These are phyloP conservation scores for Pseudopyrenochaeta lycopersici DNA, from an alignment of 2,329 filamentous ascomycete species.

Conservation along the genomic window DNA sequence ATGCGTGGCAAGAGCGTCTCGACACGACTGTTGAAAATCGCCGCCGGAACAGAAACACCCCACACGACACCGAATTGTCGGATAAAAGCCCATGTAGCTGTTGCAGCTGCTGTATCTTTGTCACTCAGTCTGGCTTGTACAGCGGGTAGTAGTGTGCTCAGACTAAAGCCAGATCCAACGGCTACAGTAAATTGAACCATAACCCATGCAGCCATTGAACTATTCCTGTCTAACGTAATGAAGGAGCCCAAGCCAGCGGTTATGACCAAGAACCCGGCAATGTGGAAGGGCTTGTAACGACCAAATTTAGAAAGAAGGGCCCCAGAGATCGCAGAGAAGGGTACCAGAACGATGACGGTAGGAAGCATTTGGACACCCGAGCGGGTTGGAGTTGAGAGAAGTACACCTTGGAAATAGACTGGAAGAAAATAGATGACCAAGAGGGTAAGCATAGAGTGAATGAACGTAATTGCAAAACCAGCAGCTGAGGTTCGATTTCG, in stretches of 20 bases:
- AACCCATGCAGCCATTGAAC: slow-evolving; percentile 14
- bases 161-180: slow-evolving; percentile 2
- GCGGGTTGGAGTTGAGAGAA: slow-evolving; percentile 39
- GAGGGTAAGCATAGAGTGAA: slow-evolving; percentile 49
- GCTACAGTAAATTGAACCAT: slow-evolving; percentile 8
- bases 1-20: slow-evolving; percentile 5
- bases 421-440: slow-evolving; percentile 55
- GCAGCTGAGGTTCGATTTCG: slow-evolving; percentile 46
- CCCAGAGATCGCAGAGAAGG: slow-evolving; percentile 1
- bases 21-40: slow-evolving; percentile 21
- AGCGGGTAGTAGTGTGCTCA: slow-evolving; percentile 50
- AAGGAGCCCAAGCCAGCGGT: slow-evolving; percentile 7
- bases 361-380: slow-evolving; percentile 49
- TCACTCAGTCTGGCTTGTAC: slow-evolving; percentile 28
- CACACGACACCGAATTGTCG: slow-evolving; percentile 22
- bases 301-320: slow-evolving; percentile 28
- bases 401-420: slow-evolving; percentile 58
- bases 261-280: slow-evolving; percentile 8
- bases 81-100: slow-evolving; percentile 18
- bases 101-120: slow-evolving; percentile 10
- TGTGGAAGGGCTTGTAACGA: slow-evolving; percentile 20
- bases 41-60: slow-evolving; percentile 21
- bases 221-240: slow-evolving; percentile 7
- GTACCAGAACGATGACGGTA: slow-evolving; percentile 15
- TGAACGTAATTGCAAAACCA: slow-evolving; percentile 47